phyloP scores from a whole-genome alignment of 495 filamentous ascomycete genomes.

The Aspergillus carlsbadensis region DNA sequence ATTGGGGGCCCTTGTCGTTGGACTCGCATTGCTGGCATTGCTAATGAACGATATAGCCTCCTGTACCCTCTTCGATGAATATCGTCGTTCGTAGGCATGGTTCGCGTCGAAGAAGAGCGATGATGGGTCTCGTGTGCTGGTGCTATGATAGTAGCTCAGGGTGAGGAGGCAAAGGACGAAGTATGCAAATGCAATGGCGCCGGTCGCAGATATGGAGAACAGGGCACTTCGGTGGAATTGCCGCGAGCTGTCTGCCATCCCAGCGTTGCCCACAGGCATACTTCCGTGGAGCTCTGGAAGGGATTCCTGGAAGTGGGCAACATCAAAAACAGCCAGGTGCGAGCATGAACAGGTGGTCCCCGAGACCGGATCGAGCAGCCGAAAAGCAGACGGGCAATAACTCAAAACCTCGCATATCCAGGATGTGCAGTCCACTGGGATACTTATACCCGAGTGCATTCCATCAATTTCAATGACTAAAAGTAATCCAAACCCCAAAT shows the following conservation, averaged over 20 bases:
- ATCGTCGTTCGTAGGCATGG: conserved; percentile 30
- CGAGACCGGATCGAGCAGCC: too few species aligned
- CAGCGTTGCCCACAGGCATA: neutral
- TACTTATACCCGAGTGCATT: too few species aligned
- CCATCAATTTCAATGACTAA: too few species aligned
- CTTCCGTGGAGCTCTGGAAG: too few species aligned
- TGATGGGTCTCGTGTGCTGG: conserved; percentile 37
- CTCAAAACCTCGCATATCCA: too few species aligned
- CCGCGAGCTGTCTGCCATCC: conserved; percentile 4
- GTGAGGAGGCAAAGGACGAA: conserved; percentile 23
- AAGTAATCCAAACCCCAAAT: too few species aligned
- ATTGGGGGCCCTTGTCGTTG: neutral
- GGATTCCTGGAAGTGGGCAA: too few species aligned
- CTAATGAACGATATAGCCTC: conserved; percentile 35
- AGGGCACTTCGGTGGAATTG: neutral
- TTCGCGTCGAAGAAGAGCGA: conserved; percentile 38
- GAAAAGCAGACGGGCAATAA: too few species aligned
- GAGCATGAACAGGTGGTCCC: too few species aligned
- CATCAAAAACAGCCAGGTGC: too few species aligned
- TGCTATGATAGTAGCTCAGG: conserved; percentile 20
- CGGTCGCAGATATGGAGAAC: conserved; percentile 2
- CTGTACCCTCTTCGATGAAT: conserved; percentile 28
- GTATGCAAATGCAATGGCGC: conserved; percentile 7
- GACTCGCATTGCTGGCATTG: conserved; percentile 5
- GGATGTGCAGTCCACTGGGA: too few species aligned